Evolutionary conservation across 176 grass and related monocot genomes (phyloP), one percentile per base, ranked within the genome.

Genomic region (Eleusine indica): DNA sequence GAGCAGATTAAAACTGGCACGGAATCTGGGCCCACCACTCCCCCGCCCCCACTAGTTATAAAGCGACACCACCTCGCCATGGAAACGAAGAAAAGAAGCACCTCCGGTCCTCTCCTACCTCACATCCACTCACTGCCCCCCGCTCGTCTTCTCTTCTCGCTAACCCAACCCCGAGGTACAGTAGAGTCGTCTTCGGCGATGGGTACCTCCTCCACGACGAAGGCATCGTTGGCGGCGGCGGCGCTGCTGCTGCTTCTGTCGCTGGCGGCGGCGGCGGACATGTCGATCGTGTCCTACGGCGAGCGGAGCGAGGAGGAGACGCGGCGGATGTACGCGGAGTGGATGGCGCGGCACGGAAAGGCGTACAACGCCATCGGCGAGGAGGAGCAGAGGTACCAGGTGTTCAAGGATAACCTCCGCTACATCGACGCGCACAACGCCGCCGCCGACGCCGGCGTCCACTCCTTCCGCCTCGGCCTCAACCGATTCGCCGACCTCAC

Each of bases 401-500:
- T 86, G 25, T 97, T 97, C 82, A 75, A 19, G 89, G 91, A 97
- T 79, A 97, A 94, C 82, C 92, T 97, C 8, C 76, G 71, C 37
- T 94, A 86, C 87, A 65, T 97, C 82, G 94, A 97, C 57, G 44
- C 54, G 67, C 94, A 97, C 85, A 97, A 97, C 81, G 87, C 91
- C 40, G 91, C 86, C 1, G 89, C 94, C 78, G 89, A 91, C 63
- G 89, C 94, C 3, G 94, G 94, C 25, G 17, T 91, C 47, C 91
- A 94, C 89, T 73, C 89, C 28, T 97, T 92, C 92, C 87, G 90
- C 67, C 88, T 98, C 47, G 96, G 96, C 2, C 83, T 98, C 56
- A 95, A 86, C 87, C 82, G 87, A 49, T 98, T 98, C 84, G 93
- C 96, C 43, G 96, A 98, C 88, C 77, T 95, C 89, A 98, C 96